These are phyloP conservation scores for Penicillium nordicum DNA, from an alignment of 2,329 filamentous ascomycete species.

Conservation along the genomic window DNA sequence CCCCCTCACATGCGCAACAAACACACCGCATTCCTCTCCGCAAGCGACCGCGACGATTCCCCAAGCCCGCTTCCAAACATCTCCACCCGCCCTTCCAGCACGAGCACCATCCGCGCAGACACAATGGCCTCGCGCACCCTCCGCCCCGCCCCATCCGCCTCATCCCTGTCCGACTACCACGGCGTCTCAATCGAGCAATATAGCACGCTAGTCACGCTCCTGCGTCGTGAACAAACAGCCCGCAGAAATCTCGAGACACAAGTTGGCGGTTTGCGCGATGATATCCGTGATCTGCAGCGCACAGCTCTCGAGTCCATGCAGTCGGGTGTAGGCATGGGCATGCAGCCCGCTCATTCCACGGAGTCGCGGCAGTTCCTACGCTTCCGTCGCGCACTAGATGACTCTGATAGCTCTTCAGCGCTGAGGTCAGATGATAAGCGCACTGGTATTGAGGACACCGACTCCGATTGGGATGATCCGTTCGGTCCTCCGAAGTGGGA, in stretches of 20 bases:
- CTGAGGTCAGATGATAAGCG: conserved; percentile 14
- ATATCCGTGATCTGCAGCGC: conserved; percentile 37
- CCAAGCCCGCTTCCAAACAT: conserved; percentile 17
- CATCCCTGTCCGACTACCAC: conserved; percentile 31
- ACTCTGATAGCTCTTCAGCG: conserved; percentile 18
- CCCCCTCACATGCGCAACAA: conserved; percentile 17
- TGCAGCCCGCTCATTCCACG: conserved; percentile 32
- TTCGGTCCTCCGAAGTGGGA: conserved; percentile 29
- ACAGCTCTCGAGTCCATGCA: conserved; percentile 32
- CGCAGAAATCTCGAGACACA: conserved; percentile 46
- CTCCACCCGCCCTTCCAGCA: conserved; percentile 27
- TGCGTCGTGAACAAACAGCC: conserved; percentile 47
- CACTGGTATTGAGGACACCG: conserved; percentile 17
- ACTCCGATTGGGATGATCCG: conserved; percentile 28
- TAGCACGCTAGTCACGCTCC: conserved; percentile 44
- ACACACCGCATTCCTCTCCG: conserved; percentile 11
- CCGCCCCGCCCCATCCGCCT: conserved; percentile 30
- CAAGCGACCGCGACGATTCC: conserved; percentile 16
- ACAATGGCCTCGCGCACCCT: conserved; percentile 27
- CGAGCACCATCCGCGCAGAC: conserved; percentile 33
- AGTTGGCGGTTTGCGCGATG: conserved; percentile 41
- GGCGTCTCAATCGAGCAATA: conserved; percentile 47
- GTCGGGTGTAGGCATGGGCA: conserved; percentile 14
- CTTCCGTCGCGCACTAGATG: conserved; percentile 25
- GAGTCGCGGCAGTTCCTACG: conserved; percentile 34